Percentiles rank a stretch among this genome's conserved stretches.
Conservation (phyloP, 1,139 yeast species). For the Sugiyamaella paludigena region DNA sequence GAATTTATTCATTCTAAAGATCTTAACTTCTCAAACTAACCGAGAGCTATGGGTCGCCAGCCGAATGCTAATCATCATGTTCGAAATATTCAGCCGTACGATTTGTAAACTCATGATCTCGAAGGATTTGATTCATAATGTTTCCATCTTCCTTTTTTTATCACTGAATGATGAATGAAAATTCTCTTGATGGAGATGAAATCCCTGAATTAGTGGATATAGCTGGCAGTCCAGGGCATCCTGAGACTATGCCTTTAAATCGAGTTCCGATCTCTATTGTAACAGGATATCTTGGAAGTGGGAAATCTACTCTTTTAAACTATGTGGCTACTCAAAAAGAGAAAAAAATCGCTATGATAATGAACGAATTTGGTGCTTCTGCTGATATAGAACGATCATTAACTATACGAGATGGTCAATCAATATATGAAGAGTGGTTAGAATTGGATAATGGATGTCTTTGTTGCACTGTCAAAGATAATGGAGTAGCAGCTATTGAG, state of each 20-base stretch:
- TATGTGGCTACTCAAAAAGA: constrained; percentile 66
- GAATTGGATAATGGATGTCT: constrained; percentile 95
- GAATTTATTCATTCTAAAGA: too few species aligned
- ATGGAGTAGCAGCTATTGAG: constrained; percentile 93
- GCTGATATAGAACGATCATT: constrained; percentile 85
- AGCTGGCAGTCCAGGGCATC: constrained; percentile 9
- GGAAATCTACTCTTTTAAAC: constrained; percentile 83
- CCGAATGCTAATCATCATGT: too few species aligned
- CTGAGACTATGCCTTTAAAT: constrained; percentile 19
- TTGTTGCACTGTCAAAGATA: constrained; percentile 93
- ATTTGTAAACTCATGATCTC: too few species aligned
- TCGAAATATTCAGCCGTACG: too few species aligned
- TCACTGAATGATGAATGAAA: neutral
- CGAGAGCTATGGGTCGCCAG: too few species aligned
- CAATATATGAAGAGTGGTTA: constrained; percentile 81
- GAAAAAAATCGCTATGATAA: constrained; percentile 78
- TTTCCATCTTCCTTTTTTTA: too few species aligned
- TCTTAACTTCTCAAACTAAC: too few species aligned
- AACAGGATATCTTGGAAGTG: constrained; percentile 94
- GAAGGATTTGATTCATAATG: too few species aligned
- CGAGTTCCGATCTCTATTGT: constrained; percentile 89
- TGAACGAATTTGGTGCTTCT: constrained; percentile 56
- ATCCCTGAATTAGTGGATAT: constrained; percentile 27
- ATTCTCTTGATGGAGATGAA: constrained; percentile 22
- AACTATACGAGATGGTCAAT: constrained; percentile 59